Evolutionary conservation across 2,329 filamentous ascomycete genomes (phyloP), one percentile per base, ranked within the genome.

Genomic region (Hypoxylon sp.): DNA sequence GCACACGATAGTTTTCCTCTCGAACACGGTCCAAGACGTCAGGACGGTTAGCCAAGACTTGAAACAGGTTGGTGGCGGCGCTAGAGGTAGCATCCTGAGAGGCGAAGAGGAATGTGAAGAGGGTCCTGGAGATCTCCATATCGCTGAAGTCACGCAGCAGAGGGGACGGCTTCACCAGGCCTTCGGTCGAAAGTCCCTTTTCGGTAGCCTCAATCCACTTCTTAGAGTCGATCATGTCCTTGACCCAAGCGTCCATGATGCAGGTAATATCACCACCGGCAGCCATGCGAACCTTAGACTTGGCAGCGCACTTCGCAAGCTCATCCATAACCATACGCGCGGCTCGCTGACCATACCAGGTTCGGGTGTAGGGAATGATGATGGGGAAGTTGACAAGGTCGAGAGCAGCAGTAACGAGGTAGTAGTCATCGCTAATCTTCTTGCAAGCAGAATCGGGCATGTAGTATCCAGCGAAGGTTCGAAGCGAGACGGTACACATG

Each of bases 311-410:
- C 81, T 93, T 94, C 77, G 91, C 83, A 76, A 98, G 98, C 78
- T 97, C 94, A 51, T 86, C 87, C 70, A 98, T 84, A 32, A 97
- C 93, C 90, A 97, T 93, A 75, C 97, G 93, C 63, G 95, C 90
- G 29, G 94, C 93, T 83, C 94, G 96, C 87, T 97, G 97, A 74
- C 95, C 96, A 76, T 97, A 96, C 94, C 94, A 98, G 4, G 94
- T 94, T 84, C 94, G 95, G 77, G 94, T 97, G 84, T 88, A 98
- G 39, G 95, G 95, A 41, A 98, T 81, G 77, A 98, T 97, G 81
- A 98, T 91, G 64, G 96, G 95, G 84, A 98, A 97, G 84, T 98
- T 98, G 84, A 99, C 96, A 48, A 98, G 87, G 81, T 99, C 96
- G 72, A 98, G 88, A 21, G 96, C 96, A 62, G 92, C 95, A 12